A percentile compares a stretch with the other conserved stretches of the same genome.
Evolutionary conservation across 2,329 filamentous ascomycete genomes (phyloP).

Genomic region (Huntiella abstrusa): DNA sequence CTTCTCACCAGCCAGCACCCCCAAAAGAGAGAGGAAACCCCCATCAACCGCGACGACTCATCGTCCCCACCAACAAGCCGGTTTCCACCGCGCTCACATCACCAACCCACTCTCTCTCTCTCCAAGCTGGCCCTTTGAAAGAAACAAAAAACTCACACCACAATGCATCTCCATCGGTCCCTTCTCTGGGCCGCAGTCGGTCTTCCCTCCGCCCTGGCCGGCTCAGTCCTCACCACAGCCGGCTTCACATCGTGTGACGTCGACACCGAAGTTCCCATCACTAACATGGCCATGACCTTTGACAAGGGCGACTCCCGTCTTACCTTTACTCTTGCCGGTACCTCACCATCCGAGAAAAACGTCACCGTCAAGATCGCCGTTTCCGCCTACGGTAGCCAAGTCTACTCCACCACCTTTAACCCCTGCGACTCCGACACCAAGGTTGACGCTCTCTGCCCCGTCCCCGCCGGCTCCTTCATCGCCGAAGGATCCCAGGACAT

Average conservation of each 20-base stretch:
- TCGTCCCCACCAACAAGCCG: no score
- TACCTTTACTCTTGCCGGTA: conserved; percentile 65
- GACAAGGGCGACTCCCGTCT: conserved; percentile 55
- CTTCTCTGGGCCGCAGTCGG: no score
- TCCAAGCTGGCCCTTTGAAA: no score
- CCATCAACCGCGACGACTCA: no score
- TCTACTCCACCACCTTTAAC: conserved; percentile 67
- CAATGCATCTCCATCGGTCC: no score
- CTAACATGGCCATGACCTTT: conserved; percentile 61
- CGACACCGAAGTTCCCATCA: conserved; percentile 39
- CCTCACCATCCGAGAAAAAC: conserved; percentile 54
- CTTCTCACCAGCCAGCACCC: no score
- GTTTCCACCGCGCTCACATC: no score
- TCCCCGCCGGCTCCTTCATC: conserved; percentile 55
- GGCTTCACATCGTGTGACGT: conserved; percentile 58
- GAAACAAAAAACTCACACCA: no score
- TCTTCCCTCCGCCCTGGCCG: conserved; percentile 32
- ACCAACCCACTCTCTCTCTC: no score
- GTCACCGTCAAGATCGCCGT: conserved; percentile 61
- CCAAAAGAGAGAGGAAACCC: no score
- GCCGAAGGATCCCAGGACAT: conserved; percentile 56
- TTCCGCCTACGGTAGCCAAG: conserved; percentile 62
- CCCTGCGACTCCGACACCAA: conserved; percentile 54
- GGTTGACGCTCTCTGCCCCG: conserved; percentile 57
- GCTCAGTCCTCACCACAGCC: conserved; percentile 57